phyloP scores from a whole-genome alignment of 2,329 filamentous ascomycete species.

The Lasiodiplodia sp. region DNA sequence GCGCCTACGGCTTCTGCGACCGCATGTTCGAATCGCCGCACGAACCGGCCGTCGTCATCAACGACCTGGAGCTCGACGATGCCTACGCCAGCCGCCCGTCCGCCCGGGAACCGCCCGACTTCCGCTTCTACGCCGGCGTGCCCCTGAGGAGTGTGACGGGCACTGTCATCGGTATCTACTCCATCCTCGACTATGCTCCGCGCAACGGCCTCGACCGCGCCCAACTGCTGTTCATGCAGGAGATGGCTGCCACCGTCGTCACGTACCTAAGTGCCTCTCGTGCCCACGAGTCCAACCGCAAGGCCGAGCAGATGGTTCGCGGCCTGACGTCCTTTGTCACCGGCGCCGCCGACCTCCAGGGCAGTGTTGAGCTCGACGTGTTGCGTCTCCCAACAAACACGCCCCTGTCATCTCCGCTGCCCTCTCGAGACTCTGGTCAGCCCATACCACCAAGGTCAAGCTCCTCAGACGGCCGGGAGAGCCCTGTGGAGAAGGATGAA shows the following conservation, averaged over 20 bases:
- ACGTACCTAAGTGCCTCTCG: conserved; percentile 36
- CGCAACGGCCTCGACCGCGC: conserved; percentile 33
- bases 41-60: background rate
- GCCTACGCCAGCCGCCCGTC: conserved; percentile 32
- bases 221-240: conserved; percentile 41
- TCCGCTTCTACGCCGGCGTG: conserved; percentile 41
- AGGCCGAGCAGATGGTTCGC: conserved; percentile 42
- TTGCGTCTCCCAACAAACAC: background rate
- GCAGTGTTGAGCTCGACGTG: background rate
- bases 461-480: too few relatives aligned
- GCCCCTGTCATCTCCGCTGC: background rate
- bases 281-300: conserved; percentile 32
- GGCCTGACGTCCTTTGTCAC: conserved; percentile 41
- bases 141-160: conserved; percentile 37
- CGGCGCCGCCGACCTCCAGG: conserved; percentile 20
- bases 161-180: conserved; percentile 37
- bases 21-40: background rate
- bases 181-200: conserved; percentile 38
- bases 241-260: conserved; percentile 38
- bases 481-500: too few relatives aligned
- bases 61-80: background rate
- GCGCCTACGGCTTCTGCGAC: conserved; percentile 42
- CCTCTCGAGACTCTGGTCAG: background rate
- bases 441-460: background rate
- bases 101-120: background rate